A percentile compares a stretch with the other conserved stretches of the same genome.
phyloP scores from a whole-genome alignment of 257 asterid genomes.

The Cruciata laevipes region DNA sequence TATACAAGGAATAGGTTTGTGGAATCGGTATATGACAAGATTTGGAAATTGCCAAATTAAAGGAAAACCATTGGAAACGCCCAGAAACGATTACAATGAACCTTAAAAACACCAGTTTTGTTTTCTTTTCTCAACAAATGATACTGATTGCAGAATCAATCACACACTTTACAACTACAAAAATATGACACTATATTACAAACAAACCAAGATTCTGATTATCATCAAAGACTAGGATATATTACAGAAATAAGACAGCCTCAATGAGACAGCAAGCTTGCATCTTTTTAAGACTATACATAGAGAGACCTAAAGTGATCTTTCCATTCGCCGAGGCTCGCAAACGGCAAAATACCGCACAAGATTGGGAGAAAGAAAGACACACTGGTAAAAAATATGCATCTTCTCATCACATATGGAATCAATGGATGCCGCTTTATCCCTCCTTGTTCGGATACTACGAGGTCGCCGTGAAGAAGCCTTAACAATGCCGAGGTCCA shows the following conservation, averaged over 20 bases:
- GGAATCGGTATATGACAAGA: too few species aligned
- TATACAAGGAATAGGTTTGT: too few species aligned
- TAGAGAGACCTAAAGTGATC: conserved; percentile 47
- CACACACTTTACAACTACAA: too few species aligned
- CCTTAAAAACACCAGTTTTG: too few species aligned
- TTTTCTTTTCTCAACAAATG: too few species aligned
- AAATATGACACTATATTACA: too few species aligned
- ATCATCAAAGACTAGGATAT: background rate
- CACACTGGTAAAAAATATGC: conserved; percentile 23
- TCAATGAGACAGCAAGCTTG: background rate
- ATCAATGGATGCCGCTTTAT: conserved; percentile 11
- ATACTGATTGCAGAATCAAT: too few species aligned
- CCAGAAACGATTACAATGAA: too few species aligned
- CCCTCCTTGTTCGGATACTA: conserved; percentile 28
- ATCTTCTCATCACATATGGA: conserved; percentile 57
- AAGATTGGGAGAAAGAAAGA: conserved; percentile 53
- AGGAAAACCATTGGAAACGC: too few species aligned
- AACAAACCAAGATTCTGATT: background rate
- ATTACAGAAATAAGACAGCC: background rate
- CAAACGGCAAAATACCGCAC: conserved; percentile 87
- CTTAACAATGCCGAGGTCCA: conserved; percentile 41
- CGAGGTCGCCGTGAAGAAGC: conserved; percentile 59
- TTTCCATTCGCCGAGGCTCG: conserved; percentile 64
- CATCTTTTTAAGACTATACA: too few species aligned
- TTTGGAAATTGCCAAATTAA: too few species aligned